Percentiles rank a stretch among this genome's conserved stretches.
These are phyloP conservation scores for Lepiota venenata DNA, from an alignment of 768 basidiomycete species.

Conservation along the genomic window DNA sequence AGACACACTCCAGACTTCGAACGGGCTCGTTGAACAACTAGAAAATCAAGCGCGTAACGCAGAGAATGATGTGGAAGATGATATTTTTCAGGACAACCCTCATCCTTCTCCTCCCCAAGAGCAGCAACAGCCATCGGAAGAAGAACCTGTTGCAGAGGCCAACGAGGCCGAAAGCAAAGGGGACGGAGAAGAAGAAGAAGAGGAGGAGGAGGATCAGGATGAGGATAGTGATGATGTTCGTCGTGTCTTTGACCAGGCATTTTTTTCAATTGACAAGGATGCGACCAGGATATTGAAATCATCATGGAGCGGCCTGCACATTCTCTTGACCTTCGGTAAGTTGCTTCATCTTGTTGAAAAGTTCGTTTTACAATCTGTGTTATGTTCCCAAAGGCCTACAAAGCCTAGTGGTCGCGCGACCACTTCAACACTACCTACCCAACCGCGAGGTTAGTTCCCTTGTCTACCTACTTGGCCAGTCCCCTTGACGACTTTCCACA, in stretches of 20 bases:
- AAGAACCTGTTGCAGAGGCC: slow-evolving; percentile 24
- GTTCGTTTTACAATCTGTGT: not conserved
- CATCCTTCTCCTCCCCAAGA: not conserved
- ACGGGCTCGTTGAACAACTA: slow-evolving; percentile 47
- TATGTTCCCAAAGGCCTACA: not conserved
- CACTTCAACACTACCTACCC: slow-evolving; percentile 13
- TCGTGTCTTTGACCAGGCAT: not conserved
- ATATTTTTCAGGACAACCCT: slow-evolving; percentile 4
- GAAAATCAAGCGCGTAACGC: slow-evolving; percentile 45
- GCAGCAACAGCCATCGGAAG: slow-evolving; percentile 16
- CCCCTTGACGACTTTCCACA: slow-evolving; percentile 17
- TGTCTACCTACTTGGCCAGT: not conserved
- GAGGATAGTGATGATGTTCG: slow-evolving; percentile 41
- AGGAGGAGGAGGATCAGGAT: slow-evolving; percentile 17
- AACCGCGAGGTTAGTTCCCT: slow-evolving; percentile 14
- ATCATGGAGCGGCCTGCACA: slow-evolving; percentile 80
- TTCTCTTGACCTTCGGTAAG: slow-evolving; percentile 73
- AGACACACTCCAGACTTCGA: slow-evolving; percentile 40
- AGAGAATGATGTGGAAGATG: slow-evolving; percentile 32
- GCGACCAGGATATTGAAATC: slow-evolving; percentile 76
- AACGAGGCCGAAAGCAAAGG: slow-evolving; percentile 34
- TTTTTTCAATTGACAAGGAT: not conserved
- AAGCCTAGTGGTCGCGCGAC: slow-evolving; percentile 12
- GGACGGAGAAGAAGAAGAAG: slow-evolving; percentile 31
- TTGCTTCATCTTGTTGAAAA: not conserved